Percentiles rank a stretch among this genome's conserved stretches.
Evolutionary conservation across 2,329 filamentous ascomycete genomes (phyloP).

Genomic region (Penicillium brevicompactum): DNA sequence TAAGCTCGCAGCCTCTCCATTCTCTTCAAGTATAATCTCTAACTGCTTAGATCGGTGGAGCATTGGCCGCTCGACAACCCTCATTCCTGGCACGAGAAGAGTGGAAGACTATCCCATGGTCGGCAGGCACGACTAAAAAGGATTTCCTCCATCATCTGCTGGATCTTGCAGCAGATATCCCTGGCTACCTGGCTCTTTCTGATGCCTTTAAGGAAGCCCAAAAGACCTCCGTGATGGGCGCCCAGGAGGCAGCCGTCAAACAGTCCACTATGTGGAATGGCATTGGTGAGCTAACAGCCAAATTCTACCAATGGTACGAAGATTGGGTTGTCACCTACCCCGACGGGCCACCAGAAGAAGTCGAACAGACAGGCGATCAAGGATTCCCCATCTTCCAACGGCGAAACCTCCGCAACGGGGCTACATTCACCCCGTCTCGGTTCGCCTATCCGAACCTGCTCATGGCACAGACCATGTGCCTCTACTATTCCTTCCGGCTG

Average conservation of each 20-base stretch:
- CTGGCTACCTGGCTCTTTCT: slow-evolving; percentile 32
- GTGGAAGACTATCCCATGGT: slow-evolving; percentile 45
- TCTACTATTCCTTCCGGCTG: slow-evolving; percentile 37
- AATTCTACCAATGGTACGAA: slow-evolving; percentile 35
- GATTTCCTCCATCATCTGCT: slow-evolving; percentile 41
- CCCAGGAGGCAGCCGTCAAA: slow-evolving; percentile 36
- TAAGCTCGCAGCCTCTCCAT: slow-evolving; percentile 15
- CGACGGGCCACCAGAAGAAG: slow-evolving; percentile 32
- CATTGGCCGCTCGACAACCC: slow-evolving; percentile 33
- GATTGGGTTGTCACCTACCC: slow-evolving; percentile 36
- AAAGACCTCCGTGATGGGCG: slow-evolving; percentile 24
- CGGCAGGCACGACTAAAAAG: slow-evolving; percentile 37
- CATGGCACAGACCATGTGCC: slow-evolving; percentile 39
- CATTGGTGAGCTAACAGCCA: slow-evolving; percentile 34
- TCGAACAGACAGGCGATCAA: slow-evolving; percentile 25
- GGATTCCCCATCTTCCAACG: slow-evolving; percentile 37
- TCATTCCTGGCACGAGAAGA: slow-evolving; percentile 40
- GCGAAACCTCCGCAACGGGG: slow-evolving; percentile 37
- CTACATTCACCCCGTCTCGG: slow-evolving; percentile 30
- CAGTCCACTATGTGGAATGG: slow-evolving; percentile 37
- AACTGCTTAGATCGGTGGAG: slow-evolving; percentile 30
- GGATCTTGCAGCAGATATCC: slow-evolving; percentile 39
- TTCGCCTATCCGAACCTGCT: slow-evolving; percentile 39
- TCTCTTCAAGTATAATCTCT: background rate
- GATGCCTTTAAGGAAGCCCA: slow-evolving; percentile 32